Evolutionary conservation across 2,329 filamentous ascomycete genomes (phyloP).

Genomic region (Colletotrichum lupini): DNA sequence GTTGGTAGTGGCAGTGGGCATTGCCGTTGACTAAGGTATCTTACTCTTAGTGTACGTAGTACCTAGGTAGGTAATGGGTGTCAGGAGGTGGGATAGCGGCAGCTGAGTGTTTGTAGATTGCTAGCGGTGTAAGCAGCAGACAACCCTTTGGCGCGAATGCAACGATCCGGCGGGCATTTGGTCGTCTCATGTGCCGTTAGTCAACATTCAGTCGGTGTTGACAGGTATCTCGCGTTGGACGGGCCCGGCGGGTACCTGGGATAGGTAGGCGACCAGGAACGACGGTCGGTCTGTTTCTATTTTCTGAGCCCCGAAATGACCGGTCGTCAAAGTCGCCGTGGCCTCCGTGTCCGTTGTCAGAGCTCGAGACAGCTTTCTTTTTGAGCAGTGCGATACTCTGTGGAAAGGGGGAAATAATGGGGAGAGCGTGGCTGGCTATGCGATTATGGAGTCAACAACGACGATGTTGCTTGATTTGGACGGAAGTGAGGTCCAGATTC

Average conservation of each 20-base stretch:
- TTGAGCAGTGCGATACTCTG: background rate
- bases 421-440: background rate
- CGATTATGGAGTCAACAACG: background rate
- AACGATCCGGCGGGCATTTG: background rate
- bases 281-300: constrained; percentile 13
- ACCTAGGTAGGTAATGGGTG: background rate
- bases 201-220: background rate
- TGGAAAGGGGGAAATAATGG: background rate
- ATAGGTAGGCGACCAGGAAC: background rate
- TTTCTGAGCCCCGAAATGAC: background rate
- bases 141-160: background rate
- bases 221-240: constrained; percentile 6
- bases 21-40: background rate
- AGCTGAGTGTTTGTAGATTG: background rate
- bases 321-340: background rate
- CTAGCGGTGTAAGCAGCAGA: background rate
- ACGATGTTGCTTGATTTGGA: constrained; percentile 10
- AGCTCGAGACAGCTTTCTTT: background rate
- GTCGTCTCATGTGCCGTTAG: constrained; percentile 15
- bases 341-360: background rate
- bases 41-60: too few species aligned
- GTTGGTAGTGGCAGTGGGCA: background rate
- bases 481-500: constrained; percentile 7
- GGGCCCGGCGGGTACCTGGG: constrained; percentile 26
- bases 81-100: constrained; percentile 6